Conservation (phyloP, 192 early-diverging fungal genomes). For the Chytriomyces confervae region DNA sequence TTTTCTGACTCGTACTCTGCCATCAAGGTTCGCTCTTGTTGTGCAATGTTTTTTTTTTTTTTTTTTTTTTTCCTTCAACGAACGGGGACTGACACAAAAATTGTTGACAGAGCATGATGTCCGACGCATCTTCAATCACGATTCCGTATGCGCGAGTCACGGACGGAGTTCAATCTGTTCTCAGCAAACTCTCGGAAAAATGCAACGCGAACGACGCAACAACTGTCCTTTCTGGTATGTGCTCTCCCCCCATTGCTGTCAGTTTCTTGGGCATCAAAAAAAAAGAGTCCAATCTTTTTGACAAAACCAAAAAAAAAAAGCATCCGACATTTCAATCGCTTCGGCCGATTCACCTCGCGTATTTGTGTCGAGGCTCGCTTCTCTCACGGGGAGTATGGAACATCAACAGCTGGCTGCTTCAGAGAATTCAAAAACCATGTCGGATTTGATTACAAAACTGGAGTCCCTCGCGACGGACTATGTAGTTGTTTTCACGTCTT, state of each 20-base stretch:
- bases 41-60: not conserved
- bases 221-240: not conserved
- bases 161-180: not conserved
- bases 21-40: conserved; percentile 8
- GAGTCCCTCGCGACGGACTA: not conserved
- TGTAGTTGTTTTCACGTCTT: conserved; percentile 22
- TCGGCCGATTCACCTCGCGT: too few relatives aligned
- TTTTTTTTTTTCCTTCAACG: not conserved
- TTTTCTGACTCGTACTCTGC: conserved; percentile 5
- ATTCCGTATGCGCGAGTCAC: conserved; percentile 13
- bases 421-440: not conserved
- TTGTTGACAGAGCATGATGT: not conserved
- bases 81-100: not conserved
- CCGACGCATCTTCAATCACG: conserved; percentile 1
- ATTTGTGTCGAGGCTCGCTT: not conserved
- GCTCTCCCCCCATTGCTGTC: too few relatives aligned
- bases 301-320: too few relatives aligned
- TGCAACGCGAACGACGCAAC: not conserved
- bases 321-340: too few relatives aligned
- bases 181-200: not conserved
- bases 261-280: too few relatives aligned
- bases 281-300: too few relatives aligned
- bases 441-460: not conserved
- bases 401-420: conserved; percentile 4
- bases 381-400: conserved; percentile 1